phyloP scores from a whole-genome alignment of 2,329 filamentous ascomycete species.

The Xylaria sp. region DNA sequence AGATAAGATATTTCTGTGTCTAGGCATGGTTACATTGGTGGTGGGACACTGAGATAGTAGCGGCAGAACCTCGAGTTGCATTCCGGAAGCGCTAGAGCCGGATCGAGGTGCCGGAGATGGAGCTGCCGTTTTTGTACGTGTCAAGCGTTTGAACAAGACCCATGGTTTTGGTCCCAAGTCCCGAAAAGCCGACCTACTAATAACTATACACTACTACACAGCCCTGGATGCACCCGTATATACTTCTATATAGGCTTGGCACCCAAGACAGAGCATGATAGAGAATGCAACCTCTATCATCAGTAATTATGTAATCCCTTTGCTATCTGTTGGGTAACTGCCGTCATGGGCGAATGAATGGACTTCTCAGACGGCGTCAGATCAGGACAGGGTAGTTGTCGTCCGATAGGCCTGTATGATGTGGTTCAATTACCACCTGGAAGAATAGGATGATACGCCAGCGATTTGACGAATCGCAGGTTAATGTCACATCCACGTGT shows the following conservation, averaged over 20 bases:
- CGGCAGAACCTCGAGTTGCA: neutral
- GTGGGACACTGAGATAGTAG: too few relatives aligned
- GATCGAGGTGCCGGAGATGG: neutral
- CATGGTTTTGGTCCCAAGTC: neutral
- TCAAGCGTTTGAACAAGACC: neutral
- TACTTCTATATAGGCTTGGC: too few relatives aligned
- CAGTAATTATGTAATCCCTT: neutral
- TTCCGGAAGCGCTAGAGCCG: conserved; percentile 1
- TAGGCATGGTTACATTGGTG: too few relatives aligned
- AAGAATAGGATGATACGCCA: neutral
- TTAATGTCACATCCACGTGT: too few relatives aligned
- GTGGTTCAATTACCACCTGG: neutral
- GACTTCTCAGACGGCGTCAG: neutral
- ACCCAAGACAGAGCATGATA: too few relatives aligned
- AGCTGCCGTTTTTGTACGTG: too few relatives aligned
- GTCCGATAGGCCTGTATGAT: neutral
- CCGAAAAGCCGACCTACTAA: neutral
- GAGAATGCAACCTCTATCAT: too few relatives aligned
- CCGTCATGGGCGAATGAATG: neutral
- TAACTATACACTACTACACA: too few relatives aligned
- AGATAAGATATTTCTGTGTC: too few relatives aligned
- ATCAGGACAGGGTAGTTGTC: neutral
- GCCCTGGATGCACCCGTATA: too few relatives aligned
- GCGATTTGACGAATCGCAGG: too few relatives aligned
- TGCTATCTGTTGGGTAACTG: neutral